A percentile compares a stretch with the other conserved stretches of the same genome.
These are phyloP conservation scores for Penicillium rolfsii DNA, from an alignment of 2,329 filamentous ascomycete genomes.

Conservation along the genomic window DNA sequence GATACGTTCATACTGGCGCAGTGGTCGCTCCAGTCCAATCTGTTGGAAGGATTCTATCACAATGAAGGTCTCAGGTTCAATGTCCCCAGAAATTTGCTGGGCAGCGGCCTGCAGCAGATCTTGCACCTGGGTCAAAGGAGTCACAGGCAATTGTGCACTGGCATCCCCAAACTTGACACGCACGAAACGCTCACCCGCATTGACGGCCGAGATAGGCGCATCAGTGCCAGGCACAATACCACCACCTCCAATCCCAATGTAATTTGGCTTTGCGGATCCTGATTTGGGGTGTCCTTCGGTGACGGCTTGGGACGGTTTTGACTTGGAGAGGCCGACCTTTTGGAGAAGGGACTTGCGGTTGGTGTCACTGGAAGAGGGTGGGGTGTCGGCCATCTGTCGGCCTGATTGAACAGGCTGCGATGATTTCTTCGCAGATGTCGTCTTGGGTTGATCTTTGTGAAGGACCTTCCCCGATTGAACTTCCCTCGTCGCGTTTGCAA, in stretches of 20 bases:
- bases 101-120: conserved; percentile 73
- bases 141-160: conserved; percentile 71
- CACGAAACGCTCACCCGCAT: conserved; percentile 75
- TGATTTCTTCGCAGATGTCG: background rate
- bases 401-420: background rate
- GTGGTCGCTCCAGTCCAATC: conserved; percentile 76
- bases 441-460: background rate
- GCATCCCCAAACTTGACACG: conserved; percentile 72
- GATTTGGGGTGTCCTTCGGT: conserved; percentile 19
- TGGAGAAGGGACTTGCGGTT: conserved; percentile 38
- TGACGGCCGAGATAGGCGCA: conserved; percentile 78
- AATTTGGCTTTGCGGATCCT: conserved; percentile 17
- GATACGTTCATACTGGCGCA: conserved; percentile 84
- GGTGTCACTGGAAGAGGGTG: conserved; percentile 16
- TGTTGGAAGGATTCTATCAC: conserved; percentile 75
- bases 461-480: background rate
- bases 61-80: conserved; percentile 69
- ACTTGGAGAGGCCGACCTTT: conserved; percentile 28
- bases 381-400: conserved; percentile 4
- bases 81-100: conserved; percentile 63
- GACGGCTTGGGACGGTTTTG: conserved; percentile 10
- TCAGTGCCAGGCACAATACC: conserved; percentile 61
- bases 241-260: conserved; percentile 29
- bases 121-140: conserved; percentile 70
- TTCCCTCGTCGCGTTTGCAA: conserved; percentile 16